phyloP scores from a whole-genome alignment of 2,329 filamentous ascomycete species.

The Xylariaceae sp. region DNA sequence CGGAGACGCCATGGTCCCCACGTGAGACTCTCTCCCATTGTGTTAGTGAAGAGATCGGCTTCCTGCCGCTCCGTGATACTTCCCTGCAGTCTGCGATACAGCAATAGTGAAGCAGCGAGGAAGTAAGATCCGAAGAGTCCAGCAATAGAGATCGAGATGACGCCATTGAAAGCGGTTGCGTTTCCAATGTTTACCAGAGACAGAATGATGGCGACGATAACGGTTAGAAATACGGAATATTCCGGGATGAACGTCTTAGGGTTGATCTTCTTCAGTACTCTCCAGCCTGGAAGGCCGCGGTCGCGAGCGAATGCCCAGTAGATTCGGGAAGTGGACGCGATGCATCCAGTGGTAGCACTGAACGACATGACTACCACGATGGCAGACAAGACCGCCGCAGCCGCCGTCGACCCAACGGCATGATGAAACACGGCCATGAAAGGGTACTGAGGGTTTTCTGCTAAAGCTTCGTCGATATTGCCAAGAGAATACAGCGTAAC shows the following conservation, averaged over 20 bases:
- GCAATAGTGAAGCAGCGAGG: conserved; percentile 16
- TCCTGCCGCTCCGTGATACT: conserved; percentile 16
- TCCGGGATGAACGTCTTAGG: conserved; percentile 22
- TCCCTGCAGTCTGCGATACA: conserved; percentile 19
- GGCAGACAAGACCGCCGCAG: conserved; percentile 48
- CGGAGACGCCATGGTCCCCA: conserved; percentile 25
- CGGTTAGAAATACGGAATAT: conserved; percentile 19
- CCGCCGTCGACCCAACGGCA: conserved; percentile 45
- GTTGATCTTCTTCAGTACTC: conserved; percentile 18
- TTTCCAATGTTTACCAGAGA: conserved; percentile 25
- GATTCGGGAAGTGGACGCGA: conserved; percentile 56
- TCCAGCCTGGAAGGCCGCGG: conserved; percentile 23
- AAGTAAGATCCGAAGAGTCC: conserved; percentile 25
- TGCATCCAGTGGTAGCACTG: conserved; percentile 49
- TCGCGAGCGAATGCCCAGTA: conserved; percentile 50
- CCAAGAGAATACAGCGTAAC: conserved; percentile 54
- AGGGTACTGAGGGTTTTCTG: conserved; percentile 49
- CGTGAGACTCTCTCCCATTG: conserved; percentile 14
- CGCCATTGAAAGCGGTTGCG: conserved; percentile 23
- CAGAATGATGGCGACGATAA: conserved; percentile 19
- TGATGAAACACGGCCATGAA: conserved; percentile 59
- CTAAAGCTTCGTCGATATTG: conserved; percentile 43
- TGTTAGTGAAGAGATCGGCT: conserved; percentile 18
- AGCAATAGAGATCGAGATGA: conserved; percentile 25
- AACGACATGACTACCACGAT: conserved; percentile 49